Evolutionary conservation across 345 rosid species (phyloP).

Genomic region (Hibiscus mutabilis): DNA sequence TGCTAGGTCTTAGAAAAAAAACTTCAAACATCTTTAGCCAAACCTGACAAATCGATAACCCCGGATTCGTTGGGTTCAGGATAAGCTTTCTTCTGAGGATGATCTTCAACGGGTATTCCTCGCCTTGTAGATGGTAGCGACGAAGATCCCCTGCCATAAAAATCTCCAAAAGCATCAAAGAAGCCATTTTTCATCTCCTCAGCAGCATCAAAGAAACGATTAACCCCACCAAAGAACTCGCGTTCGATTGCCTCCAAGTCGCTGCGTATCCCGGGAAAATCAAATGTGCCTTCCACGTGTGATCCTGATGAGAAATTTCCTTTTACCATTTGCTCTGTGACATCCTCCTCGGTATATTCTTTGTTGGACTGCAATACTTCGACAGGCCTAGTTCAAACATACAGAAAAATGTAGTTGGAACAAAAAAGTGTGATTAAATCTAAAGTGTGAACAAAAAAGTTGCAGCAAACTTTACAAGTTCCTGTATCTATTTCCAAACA

Average conservation of each 20-base stretch:
- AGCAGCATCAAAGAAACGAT: slow-evolving; percentile 60
- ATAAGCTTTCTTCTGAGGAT: slow-evolving; percentile 27
- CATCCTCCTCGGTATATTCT: slow-evolving; percentile 89
- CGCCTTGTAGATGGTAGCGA: slow-evolving; percentile 28
- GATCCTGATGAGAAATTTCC: slow-evolving; percentile 24
- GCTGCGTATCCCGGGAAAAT: slow-evolving; percentile 65
- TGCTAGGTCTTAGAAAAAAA: neutral
- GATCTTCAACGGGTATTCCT: slow-evolving; percentile 48
- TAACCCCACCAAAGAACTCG: slow-evolving; percentile 46
- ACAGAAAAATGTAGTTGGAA: neutral
- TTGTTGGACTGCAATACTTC: slow-evolving; percentile 64
- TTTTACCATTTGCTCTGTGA: slow-evolving; percentile 47
- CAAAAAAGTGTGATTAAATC: neutral
- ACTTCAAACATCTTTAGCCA: slow-evolving; percentile 58
- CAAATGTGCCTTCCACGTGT: slow-evolving; percentile 36
- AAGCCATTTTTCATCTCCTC: slow-evolving; percentile 61
- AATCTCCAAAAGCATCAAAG: slow-evolving; percentile 45
- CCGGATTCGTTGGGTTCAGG: slow-evolving; percentile 22
- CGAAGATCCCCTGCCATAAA: slow-evolving; percentile 23
- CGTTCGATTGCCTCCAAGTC: slow-evolving; percentile 61
- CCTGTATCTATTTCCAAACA: neutral
- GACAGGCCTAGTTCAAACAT: slow-evolving; percentile 43
- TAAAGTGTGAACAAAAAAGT: neutral
- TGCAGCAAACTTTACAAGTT: neutral
- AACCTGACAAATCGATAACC: slow-evolving; percentile 45